Base-by-base conservation (phyloP, 2,329 filamentous ascomycete genomes). In the Neurospora sp. region DNA sequence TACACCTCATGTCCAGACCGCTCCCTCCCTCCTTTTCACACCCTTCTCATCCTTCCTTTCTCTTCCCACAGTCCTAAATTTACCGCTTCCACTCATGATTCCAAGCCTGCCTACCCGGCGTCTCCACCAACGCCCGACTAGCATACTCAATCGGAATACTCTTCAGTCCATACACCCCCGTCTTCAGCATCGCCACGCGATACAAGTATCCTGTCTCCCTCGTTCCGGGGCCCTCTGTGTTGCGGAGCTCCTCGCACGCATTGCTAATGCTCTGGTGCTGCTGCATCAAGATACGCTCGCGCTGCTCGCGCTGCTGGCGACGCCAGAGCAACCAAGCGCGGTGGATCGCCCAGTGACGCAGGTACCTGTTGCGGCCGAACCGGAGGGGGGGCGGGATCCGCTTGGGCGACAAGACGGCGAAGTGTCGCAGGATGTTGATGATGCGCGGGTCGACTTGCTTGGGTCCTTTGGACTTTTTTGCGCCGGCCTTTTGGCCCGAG, bases 291-390 rank as follows among this genome's bases (percentile, higher is more conserved):
- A 94, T 92, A 69, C 85, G 82, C 78, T 92, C 86, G 68, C 88
- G 85, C 41, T 83, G 82, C 73, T 86, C 83, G 67, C 89, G 89
- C 76, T 89, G 86, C 78, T 91, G 87, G 75, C 89, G 86, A 76
- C 90, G 89, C 82, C 91, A 91, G 38, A 98, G 85, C 76, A 92
- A 86, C 93, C 94, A 98, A 28, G 95, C 95, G 76, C 96, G 93
- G 84, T 98, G 94, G 81, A 99, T 98, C 68, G 96, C 98, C 96
- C 96, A 99, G 85, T 99, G 96, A 66, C 96, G 92, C 73, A 99
- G 89, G 81, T 89, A 87, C 70, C 96, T 90, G 80, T 91, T 91
- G 75, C 95, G 93, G 52, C 89, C 93, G 87, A 98, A 94, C 76
- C 93, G 91, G 74, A 99, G 87, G 0, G 96, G 94, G 0, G 87